These are phyloP conservation scores for Mycena galericulata DNA, from an alignment of 768 basidiomycete species.

Conservation along the genomic window DNA sequence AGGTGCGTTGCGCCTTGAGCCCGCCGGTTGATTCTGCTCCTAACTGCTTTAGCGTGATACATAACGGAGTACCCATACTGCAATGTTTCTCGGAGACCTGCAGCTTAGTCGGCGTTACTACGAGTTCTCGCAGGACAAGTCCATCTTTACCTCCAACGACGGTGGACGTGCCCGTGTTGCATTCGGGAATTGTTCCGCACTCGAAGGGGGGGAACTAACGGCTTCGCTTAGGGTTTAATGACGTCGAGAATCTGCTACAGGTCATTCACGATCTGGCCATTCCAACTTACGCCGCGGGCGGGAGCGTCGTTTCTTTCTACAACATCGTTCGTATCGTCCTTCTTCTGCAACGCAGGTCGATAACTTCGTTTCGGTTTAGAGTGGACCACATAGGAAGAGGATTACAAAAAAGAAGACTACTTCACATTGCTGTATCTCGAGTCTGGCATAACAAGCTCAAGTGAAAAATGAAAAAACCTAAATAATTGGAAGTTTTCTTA, in stretches of 20 bases:
- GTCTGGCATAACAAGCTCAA: conserved; percentile 13
- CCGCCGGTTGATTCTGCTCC: not conserved
- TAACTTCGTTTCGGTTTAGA: not conserved
- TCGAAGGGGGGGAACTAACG: too few species aligned
- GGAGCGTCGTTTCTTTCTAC: conserved; percentile 31
- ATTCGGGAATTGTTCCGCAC: too few species aligned
- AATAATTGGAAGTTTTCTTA: conserved; percentile 1
- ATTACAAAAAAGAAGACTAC: conserved; percentile 7
- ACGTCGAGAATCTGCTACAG: conserved; percentile 26
- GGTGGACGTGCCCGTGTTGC: conserved; percentile 55
- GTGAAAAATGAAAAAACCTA: conserved; percentile 17
- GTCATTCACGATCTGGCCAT: conserved; percentile 28
- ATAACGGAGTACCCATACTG: conserved; percentile 33
- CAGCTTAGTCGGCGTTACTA: conserved; percentile 66
- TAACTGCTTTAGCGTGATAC: conserved; percentile 15
- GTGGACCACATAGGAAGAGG: conserved; percentile 33
- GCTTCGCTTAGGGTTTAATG: conserved; percentile 27
- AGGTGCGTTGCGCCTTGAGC: conserved; percentile 21
- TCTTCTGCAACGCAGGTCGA: not conserved
- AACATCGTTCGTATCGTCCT: conserved; percentile 22
- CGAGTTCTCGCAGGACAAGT: conserved; percentile 58
- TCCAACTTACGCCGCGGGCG: conserved; percentile 20
- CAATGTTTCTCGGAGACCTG: conserved; percentile 59
- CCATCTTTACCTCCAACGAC: conserved; percentile 55
- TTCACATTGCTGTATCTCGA: conserved; percentile 9